Evolutionary conservation across 1,284 basidiomycete species (phyloP), one percentile per base, ranked within the genome.

Genomic region (Fistulinella cinereoalba): DNA sequence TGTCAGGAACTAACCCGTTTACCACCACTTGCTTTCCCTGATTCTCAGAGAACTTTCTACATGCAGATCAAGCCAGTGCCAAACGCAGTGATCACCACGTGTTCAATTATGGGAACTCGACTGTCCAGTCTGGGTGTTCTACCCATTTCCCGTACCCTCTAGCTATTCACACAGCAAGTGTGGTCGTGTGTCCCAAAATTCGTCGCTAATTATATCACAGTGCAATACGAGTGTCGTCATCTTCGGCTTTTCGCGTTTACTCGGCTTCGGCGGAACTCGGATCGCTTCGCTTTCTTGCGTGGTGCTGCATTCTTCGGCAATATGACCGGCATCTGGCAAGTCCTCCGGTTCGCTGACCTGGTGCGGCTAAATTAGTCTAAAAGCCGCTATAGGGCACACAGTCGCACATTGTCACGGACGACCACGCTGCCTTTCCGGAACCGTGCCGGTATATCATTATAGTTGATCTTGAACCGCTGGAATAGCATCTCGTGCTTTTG

Each of bases 401-500:
- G 24, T 12, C 51, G 29, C 33, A 67, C 61, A 49, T 49, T 69
- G 48, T 83, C 74, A 58, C 92, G 83, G 23, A 94, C 79, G 7
- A 97, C 67, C 2, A 92, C 77, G 51, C 88, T 95, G 8, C 96
- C 96, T 62, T 96, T 97, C 40, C 89, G 75, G 61, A 80, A 97
- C 53, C 88, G 77, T 3, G 79, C 76, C 4, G 85, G 76, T 1
- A 95, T 63, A 12, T 74, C 71, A 56, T 92, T 95, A 62, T 99
- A 99, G 64, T 98, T 99, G 58, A 96, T 83, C 1, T 76, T 75
- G 59, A 94, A 98, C 7, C 75, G 74, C 6, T 78, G 74, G 67
- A 88, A 96, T 2, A 99, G 71, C 4, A 97, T 86, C 67, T 98
- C 94, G 57, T 98, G 83, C 70, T 98, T 99, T 51, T 89, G 80